Conservation (phyloP, 768 basidiomycete genomes). For the Lanmaoa pseudosensibilis region DNA sequence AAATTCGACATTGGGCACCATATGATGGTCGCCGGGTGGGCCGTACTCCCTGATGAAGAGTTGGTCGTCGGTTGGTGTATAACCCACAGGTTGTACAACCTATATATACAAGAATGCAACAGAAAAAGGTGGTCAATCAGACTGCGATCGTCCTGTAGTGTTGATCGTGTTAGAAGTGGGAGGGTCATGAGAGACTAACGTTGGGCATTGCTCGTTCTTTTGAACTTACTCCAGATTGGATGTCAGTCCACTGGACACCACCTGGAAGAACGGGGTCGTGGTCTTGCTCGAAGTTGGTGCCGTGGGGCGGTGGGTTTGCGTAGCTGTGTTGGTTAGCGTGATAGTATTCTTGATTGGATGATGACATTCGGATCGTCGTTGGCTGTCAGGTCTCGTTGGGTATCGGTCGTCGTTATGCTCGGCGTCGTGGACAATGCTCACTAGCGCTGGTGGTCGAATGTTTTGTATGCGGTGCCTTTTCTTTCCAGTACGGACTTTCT, state of each 20-base stretch:
- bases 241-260: constrained; percentile 25
- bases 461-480: neutral
- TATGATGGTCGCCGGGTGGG: constrained; percentile 33
- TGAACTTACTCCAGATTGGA: constrained; percentile 19
- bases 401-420: constrained; percentile 14
- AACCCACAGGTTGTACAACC: constrained; percentile 69
- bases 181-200: constrained; percentile 32
- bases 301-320: constrained; percentile 13
- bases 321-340: constrained; percentile 13
- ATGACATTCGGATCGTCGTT: constrained; percentile 21
- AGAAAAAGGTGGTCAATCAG: constrained; percentile 26
- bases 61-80: constrained; percentile 69
- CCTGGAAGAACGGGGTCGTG: constrained; percentile 30
- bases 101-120: constrained; percentile 31
- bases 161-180: constrained; percentile 10
- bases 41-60: constrained; percentile 60
- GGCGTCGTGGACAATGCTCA: neutral
- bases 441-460: constrained; percentile 11
- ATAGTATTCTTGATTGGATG: constrained; percentile 29
- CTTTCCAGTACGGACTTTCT: neutral
- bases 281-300: constrained; percentile 25
- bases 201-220: constrained; percentile 33
- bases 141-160: constrained; percentile 22
- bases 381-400: constrained; percentile 20
- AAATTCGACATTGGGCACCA: constrained; percentile 72